These are phyloP conservation scores for Candida coquimbonensis DNA, from an alignment of 805 yeast genomes.

Conservation along the genomic window DNA sequence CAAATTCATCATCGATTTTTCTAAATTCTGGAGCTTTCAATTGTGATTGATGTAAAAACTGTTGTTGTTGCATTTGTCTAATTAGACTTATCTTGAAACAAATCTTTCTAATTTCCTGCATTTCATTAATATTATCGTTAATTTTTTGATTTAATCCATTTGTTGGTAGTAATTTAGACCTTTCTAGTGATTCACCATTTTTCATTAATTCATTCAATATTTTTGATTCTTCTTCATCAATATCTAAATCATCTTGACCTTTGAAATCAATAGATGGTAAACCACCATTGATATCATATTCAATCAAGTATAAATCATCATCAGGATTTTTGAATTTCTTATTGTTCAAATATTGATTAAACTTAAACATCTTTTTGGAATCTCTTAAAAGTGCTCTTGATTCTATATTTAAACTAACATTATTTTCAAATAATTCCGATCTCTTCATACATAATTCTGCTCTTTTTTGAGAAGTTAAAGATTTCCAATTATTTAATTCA, in stretches of 20 bases:
- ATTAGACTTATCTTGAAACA: constrained; percentile 86
- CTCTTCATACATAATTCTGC: constrained; percentile 69
- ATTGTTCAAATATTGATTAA: constrained; percentile 27
- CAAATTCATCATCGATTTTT: constrained; percentile 50
- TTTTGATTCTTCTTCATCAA: constrained; percentile 39
- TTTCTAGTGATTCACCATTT: constrained; percentile 27
- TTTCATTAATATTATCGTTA: constrained; percentile 60
- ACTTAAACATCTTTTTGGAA: constrained; percentile 59
- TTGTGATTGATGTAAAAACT: constrained; percentile 67
- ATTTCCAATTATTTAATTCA: constrained; percentile 79
- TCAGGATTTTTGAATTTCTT: constrained; percentile 22
- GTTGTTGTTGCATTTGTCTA: constrained; percentile 84
- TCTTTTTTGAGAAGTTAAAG: constrained; percentile 70
- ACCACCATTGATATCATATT: constrained; percentile 79
- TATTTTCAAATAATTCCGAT: constrained; percentile 54
- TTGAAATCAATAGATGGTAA: constrained; percentile 56
- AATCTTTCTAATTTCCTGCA: constrained; percentile 82
- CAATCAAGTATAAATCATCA: constrained; percentile 54
- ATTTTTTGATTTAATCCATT: constrained; percentile 52
- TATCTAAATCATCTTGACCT: constrained; percentile 43
- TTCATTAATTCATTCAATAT: constrained; percentile 33
- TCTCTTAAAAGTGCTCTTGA: constrained; percentile 66
- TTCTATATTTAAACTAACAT: constrained; percentile 47
- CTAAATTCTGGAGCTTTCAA: constrained; percentile 63
- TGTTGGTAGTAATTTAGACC: constrained; percentile 34